These are phyloP conservation scores for Fusarium sp. DNA, from an alignment of 2,329 filamentous ascomycete species.

Conservation along the genomic window DNA sequence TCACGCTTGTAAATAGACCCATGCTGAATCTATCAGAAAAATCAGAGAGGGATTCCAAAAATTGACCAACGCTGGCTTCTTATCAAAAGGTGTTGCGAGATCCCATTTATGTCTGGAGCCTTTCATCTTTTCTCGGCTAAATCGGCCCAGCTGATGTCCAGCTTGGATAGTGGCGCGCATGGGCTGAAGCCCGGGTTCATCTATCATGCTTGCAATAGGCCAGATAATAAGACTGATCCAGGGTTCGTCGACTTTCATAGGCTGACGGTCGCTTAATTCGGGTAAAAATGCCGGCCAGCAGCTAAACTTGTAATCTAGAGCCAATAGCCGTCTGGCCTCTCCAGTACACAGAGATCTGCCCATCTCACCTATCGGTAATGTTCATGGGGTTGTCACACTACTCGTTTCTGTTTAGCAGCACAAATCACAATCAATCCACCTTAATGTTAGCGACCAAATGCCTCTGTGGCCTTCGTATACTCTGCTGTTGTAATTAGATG, in stretches of 20 bases:
- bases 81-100: neutral
- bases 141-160: neutral
- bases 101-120: neutral
- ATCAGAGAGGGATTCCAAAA: neutral
- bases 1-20: neutral
- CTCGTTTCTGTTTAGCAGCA: neutral
- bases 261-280: neutral
- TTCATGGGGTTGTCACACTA: neutral
- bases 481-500: too few relatives aligned
- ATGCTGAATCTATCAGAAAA: neutral
- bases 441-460: too few relatives aligned
- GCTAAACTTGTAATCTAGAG: neutral
- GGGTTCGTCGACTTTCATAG: neutral
- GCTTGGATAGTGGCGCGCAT: neutral
- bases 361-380: neutral
- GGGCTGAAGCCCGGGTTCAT: neutral
- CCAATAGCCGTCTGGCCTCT: neutral
- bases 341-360: neutral
- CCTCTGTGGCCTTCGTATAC: too few relatives aligned
- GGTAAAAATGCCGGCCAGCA: neutral
- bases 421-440: neutral
- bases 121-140: neutral
- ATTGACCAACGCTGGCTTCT: too few relatives aligned
- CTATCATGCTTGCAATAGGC: too few relatives aligned
- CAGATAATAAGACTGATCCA: neutral